A percentile compares a stretch with the other conserved stretches of the same genome.
Conservation (phyloP, 805 yeast species). For the Yarrowia bubula region DNA sequence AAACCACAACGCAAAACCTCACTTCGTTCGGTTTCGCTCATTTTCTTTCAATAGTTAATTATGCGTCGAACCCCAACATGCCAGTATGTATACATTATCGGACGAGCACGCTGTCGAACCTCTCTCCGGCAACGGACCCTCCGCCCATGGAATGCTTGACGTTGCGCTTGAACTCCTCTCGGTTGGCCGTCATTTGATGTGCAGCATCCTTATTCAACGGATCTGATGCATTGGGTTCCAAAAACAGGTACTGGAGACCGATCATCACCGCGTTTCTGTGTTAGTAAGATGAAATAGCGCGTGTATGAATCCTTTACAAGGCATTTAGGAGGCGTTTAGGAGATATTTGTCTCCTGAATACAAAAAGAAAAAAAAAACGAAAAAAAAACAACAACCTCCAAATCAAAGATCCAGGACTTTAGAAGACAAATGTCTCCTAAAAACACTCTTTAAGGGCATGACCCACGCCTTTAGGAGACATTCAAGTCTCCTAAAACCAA, state of each 20-base stretch:
- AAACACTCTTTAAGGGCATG: too few relatives aligned
- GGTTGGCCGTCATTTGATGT: slow-evolving; percentile 34
- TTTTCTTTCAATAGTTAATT: background rate
- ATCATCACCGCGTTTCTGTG: slow-evolving; percentile 64
- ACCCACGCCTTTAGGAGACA: too few relatives aligned
- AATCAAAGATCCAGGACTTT: too few relatives aligned
- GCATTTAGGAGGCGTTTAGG: too few relatives aligned
- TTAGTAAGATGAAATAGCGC: background rate
- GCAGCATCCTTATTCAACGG: slow-evolving; percentile 71
- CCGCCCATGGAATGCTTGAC: slow-evolving; percentile 73
- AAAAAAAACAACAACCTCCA: too few relatives aligned
- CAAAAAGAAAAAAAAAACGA: too few relatives aligned
- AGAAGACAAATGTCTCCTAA: too few relatives aligned
- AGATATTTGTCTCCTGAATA: too few relatives aligned
- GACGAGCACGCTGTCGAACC: slow-evolving; percentile 58
- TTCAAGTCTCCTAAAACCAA: too few relatives aligned
- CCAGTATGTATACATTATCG: background rate
- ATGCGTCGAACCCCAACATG: background rate
- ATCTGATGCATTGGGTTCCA: slow-evolving; percentile 89
- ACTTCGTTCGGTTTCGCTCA: too few relatives aligned
- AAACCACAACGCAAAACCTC: too few relatives aligned
- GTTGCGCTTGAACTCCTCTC: slow-evolving; percentile 50
- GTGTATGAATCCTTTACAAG: too few relatives aligned
- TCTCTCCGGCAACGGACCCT: slow-evolving; percentile 53
- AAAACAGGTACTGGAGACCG: slow-evolving; percentile 78